Conservation (phyloP, 2,329 filamentous ascomycete genomes). For the Diaporthe citrichinensis region DNA sequence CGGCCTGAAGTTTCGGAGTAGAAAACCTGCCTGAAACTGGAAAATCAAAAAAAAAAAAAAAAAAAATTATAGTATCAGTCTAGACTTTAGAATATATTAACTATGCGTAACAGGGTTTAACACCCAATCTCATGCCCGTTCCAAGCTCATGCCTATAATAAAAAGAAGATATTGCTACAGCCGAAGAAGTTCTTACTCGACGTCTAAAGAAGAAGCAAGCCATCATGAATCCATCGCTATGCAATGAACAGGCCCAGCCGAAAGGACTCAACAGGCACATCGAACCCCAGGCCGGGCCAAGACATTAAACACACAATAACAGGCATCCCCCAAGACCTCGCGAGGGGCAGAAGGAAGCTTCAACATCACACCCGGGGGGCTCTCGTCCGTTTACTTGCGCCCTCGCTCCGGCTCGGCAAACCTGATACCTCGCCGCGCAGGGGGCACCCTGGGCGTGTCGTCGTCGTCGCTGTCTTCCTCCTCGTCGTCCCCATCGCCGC, state of each 20-base stretch:
- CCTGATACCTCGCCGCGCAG: slow-evolving; percentile 69
- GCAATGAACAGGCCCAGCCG: slow-evolving; percentile 30
- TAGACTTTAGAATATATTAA: slow-evolving; percentile 26
- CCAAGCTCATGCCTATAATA: slow-evolving; percentile 12
- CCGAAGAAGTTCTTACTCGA: not conserved
- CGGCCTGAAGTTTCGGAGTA: too few species aligned
- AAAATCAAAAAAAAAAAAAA: too few species aligned
- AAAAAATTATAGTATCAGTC: not conserved
- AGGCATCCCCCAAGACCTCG: slow-evolving; percentile 7
- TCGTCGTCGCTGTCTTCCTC: slow-evolving; percentile 71
- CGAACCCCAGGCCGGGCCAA: not conserved
- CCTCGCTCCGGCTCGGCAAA: slow-evolving; percentile 66
- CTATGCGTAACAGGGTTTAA: not conserved
- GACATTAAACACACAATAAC: slow-evolving; percentile 27
- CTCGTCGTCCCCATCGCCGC: slow-evolving; percentile 56
- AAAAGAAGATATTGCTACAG: slow-evolving; percentile 20
- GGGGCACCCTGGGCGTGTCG: slow-evolving; percentile 67
- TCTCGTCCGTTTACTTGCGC: slow-evolving; percentile 36
- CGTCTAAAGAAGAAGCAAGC: slow-evolving; percentile 21
- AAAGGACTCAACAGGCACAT: not conserved
- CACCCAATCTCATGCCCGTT: slow-evolving; percentile 2
- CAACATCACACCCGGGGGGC: not conserved
- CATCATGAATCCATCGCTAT: slow-evolving; percentile 30
- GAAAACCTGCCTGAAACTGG: not conserved
- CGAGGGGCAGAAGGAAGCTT: not conserved